phyloP scores from a whole-genome alignment of 2,329 filamentous ascomycete species.

The Beauveria australis region DNA sequence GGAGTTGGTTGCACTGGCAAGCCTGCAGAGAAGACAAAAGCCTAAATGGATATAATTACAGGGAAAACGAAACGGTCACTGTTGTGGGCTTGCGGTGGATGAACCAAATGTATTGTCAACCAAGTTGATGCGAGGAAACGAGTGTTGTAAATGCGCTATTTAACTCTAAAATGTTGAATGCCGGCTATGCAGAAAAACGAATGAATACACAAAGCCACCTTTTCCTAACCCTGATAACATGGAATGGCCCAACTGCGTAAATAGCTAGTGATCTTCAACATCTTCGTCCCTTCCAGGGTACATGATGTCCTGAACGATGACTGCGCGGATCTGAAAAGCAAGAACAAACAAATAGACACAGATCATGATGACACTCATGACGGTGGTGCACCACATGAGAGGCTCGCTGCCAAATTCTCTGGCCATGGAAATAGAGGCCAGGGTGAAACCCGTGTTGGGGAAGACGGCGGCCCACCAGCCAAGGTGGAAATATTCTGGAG shows the following conservation, averaged over 20 bases:
- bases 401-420: slow-evolving; percentile 36
- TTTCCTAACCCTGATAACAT: not conserved
- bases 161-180: not conserved
- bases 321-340: slow-evolving; percentile 36
- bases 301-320: slow-evolving; percentile 46
- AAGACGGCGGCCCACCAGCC: slow-evolving; percentile 60
- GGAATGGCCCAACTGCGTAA: too few species aligned
- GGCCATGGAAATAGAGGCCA: slow-evolving; percentile 47
- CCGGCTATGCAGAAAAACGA: slow-evolving; percentile 4
- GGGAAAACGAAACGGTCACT: not conserved
- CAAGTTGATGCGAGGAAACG: not conserved
- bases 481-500: slow-evolving; percentile 46
- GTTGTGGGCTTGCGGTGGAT: not conserved
- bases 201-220: not conserved
- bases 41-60: not conserved
- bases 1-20: slow-evolving; percentile 53
- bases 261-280: slow-evolving; percentile 30
- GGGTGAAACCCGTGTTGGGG: slow-evolving; percentile 51
- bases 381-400: slow-evolving; percentile 40
- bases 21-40: slow-evolving; percentile 9
- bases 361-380: slow-evolving; percentile 39
- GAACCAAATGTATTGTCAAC: slow-evolving; percentile 26
- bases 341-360: slow-evolving; percentile 36
- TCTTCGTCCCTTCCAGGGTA: slow-evolving; percentile 48
- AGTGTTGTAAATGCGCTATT: not conserved